Evolutionary conservation across 169 alveolate genomes (phyloP).

Genomic region (Plasmodium gaboni): DNA sequence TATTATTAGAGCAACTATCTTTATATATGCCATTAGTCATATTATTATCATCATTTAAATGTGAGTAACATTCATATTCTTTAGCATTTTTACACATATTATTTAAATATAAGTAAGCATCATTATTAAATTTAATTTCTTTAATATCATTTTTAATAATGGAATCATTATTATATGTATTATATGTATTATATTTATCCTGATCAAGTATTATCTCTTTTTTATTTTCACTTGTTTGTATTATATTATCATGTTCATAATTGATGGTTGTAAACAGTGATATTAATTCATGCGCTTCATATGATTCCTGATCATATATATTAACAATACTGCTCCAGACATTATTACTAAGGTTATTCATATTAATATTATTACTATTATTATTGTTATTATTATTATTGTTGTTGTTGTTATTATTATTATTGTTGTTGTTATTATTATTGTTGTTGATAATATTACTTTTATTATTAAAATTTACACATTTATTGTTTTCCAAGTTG

Average conservation of each 20-base stretch:
- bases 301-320: conserved; percentile 72
- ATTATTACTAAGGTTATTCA: neutral
- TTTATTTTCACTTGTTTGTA: neutral
- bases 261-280: conserved; percentile 40
- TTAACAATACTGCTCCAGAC: conserved; percentile 49
- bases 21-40: neutral
- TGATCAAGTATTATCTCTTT: neutral
- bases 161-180: neutral
- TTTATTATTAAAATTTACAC: conserved; percentile 1
- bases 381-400: conserved; percentile 2
- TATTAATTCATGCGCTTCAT: conserved; percentile 60
- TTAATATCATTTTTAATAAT: neutral
- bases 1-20: conserved; percentile 13
- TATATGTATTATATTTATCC: neutral
- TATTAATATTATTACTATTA: neutral
- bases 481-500: too few relatives aligned
- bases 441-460: neutral
- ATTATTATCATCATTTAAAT: neutral
- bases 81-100: conserved; percentile 41
- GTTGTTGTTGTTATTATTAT: neutral
- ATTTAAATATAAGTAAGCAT: conserved; percentile 49
- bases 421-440: neutral
- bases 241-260: neutral
- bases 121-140: conserved; percentile 53
- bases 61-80: neutral